Base-by-base conservation (phyloP, 73 alveolate genomes). In the Diophrys sp. region DNA sequence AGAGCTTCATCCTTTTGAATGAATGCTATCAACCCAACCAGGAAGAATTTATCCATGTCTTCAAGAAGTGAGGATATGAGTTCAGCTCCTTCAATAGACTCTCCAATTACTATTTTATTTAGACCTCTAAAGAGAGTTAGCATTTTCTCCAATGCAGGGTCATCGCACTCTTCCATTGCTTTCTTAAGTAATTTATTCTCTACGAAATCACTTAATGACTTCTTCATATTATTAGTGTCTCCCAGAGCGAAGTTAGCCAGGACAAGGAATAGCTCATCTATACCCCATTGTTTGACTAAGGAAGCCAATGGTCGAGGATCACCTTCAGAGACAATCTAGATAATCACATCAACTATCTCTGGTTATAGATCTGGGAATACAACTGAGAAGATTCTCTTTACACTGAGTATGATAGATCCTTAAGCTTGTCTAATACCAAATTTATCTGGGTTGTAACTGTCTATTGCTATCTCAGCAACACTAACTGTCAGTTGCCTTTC, bases 381-480 rank as follows among this genome's bases (percentile, higher is more conserved):
- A 1, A 53, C 30, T 5, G 1, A 8, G 18, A 74, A 25, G 56
- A 74, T 73, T 29, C 56, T 75, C 72, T 75, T 75, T 1, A 75
- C 67, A 1, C 70, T 56, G 8, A 75, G 69, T 2, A 75, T 5
- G 2, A 75, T 31, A 5, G 75, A 29, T n/a, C 70, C 67, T 54
- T 55, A 1, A 1, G 71, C 83, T 31, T 33, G 1, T 24, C 69
- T 2, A 8, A 56, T 56, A 1, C 71, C 83, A 31, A 28, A 23
- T 32, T 27, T 2, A 28, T 75, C 76, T 0, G 75, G 75, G 69
- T 75, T 57, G 31, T 56, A 75, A n/a, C 29, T 32, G 31, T 75
- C 71, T 14, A 75, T 1, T 2, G 83, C 83, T 29, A 75, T 55
- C 33, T 75, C 83, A 14, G 76, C 75, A 29, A 75, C 18, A n/a